Evolutionary conservation across 2,329 filamentous ascomycete genomes (phyloP).

Genomic region (Sarocladium strictum): DNA sequence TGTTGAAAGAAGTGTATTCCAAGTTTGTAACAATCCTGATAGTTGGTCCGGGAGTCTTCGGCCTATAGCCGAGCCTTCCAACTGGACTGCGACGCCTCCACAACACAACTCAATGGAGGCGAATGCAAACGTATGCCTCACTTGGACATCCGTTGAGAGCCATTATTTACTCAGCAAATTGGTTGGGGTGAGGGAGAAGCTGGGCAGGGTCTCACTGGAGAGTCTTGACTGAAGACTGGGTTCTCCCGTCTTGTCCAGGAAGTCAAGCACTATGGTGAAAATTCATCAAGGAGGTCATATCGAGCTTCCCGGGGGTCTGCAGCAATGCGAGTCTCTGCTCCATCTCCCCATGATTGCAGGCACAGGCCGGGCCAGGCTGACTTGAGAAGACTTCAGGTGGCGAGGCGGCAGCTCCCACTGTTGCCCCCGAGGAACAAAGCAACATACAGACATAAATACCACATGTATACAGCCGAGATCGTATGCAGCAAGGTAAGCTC

Average conservation of each 20-base stretch:
- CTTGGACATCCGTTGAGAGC: not conserved
- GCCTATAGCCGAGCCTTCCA: no score
- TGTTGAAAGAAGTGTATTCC: no score
- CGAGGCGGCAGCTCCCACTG: not conserved
- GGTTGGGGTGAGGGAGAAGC: not conserved
- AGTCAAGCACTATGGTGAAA: slow-evolving; percentile 13
- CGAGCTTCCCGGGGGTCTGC: not conserved
- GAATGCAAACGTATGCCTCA: no score
- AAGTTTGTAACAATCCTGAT: no score
- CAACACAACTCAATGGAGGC: no score
- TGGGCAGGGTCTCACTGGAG: not conserved
- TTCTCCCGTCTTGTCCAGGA: slow-evolving; percentile 5
- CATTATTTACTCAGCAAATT: not conserved
- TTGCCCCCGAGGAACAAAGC: not conserved
- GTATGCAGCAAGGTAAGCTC: slow-evolving; percentile 13
- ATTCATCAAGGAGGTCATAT: slow-evolving; percentile 5
- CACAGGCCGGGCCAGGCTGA: not conserved
- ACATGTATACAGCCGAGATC: slow-evolving; percentile 2
- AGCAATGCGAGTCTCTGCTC: no score
- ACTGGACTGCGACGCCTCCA: no score
- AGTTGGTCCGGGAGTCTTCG: no score
- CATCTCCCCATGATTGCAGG: no score
- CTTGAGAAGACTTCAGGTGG: slow-evolving; percentile 4
- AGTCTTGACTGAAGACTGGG: slow-evolving; percentile 1
- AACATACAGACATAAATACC: not conserved